phyloP scores from a whole-genome alignment of 163 green algal genomes.

The Scenedesmus sp. region DNA sequence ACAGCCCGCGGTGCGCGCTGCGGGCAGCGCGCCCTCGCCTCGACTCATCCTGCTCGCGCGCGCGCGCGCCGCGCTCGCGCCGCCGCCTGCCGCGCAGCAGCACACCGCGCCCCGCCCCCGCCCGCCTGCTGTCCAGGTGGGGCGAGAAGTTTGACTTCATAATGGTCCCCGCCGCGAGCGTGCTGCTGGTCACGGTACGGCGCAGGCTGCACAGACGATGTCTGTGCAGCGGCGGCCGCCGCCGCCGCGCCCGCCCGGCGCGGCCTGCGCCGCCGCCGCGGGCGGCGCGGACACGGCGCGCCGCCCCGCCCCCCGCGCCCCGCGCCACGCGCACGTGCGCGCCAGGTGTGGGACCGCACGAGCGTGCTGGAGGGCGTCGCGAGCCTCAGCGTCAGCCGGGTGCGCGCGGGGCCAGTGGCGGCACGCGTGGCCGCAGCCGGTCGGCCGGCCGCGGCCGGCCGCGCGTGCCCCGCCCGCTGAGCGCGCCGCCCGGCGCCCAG shows the following conservation, averaged over 20 bases:
- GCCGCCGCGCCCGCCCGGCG: too few species aligned
- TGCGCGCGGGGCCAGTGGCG: not conserved
- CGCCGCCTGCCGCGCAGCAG: too few species aligned
- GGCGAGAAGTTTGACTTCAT: conserved; percentile 51
- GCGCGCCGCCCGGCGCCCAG: not conserved
- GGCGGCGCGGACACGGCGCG: too few species aligned
- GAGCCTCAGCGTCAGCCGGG: conserved; percentile 8
- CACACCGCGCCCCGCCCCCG: too few species aligned
- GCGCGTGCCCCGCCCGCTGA: not conserved
- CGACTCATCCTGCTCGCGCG: not conserved
- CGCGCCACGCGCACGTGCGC: too few species aligned
- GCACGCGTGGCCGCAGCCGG: too few species aligned
- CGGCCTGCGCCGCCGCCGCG: too few species aligned
- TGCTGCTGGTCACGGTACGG: conserved; percentile 38
- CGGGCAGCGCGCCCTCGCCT: not conserved
- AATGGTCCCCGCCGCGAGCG: conserved; percentile 17
- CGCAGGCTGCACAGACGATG: too few species aligned
- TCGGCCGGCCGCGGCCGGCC: too few species aligned
- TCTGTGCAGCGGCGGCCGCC: too few species aligned
- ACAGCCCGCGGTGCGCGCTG: conserved; percentile 24
- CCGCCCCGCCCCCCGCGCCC: too few species aligned
- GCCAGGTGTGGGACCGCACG: conserved; percentile 43
- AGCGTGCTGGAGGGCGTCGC: conserved; percentile 5
- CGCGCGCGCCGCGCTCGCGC: too few species aligned
- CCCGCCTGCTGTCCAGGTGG: conserved; percentile 25